Evolutionary conservation across 805 yeast species (phyloP), one percentile per base, ranked within the genome.

Genomic region (Sugiyamaella americana): DNA sequence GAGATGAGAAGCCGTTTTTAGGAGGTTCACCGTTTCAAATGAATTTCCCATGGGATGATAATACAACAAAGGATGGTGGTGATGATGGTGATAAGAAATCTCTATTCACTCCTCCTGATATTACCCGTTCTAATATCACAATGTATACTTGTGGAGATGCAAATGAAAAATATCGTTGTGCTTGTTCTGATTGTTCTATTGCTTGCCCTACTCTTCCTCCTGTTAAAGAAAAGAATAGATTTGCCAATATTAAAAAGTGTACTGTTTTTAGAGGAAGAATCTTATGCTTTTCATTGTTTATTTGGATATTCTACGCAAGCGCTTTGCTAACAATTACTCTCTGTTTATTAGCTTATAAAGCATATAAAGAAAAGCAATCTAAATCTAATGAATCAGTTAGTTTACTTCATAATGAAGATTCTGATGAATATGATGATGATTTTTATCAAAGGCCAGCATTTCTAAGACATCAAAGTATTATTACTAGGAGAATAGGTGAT

Each of bases 1-100:
- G 98, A 10, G 98, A 91, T 61, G 94, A 87, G 56, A 89, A 91
- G 63, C 98, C 98, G 0, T 55, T 87, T 57, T 70, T 91, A 3
- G 97, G 98, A 0, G 98, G 98, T 0, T 87, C 96, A 0, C 97
- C 97, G 0, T 87, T 91, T 62, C 98, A 91, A 62, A 89, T 91
- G 51, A 83, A 88, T 61, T 88, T 79, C 63, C 66, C 70, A 2
- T 86, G 79, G 68, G 68, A 68, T 22, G 5, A 22, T 18, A 58
- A 62, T 10, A 49, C 32, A 13, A 13, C 8, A 8, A 13, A 26
- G 13, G 32, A 26, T 26, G 13, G 32, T 13, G 13, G 32, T 8
- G 32, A 26, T 26, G n/a, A n/a, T n/a, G n/a, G n/a, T n/a, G n/a
- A n/a, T n/a, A n/a, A n/a, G n/a, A n/a, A n/a, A n/a, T n/a, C n/a